Base-by-base conservation (phyloP, 176 grass and related monocot species). In the Paspalum vaginatum region DNA sequence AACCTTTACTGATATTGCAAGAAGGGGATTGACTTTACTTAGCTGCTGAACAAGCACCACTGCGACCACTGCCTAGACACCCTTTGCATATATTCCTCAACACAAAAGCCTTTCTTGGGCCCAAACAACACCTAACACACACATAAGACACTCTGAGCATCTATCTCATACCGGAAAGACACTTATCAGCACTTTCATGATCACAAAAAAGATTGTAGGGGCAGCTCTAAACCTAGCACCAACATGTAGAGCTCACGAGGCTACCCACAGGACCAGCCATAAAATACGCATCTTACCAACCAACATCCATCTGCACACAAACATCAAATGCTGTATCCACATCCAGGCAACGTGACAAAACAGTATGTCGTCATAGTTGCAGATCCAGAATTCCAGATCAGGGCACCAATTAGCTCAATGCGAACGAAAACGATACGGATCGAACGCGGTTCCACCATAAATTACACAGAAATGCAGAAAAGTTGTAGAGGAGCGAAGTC, bases 331-430 rank as follows among this genome's bases (percentile, higher is more conserved):
- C 13, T 64, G 11, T 16, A 69, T 24, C 61, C 45, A 50, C 21
- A 42, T 16, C 75, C 39, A 79, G 18, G 72, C 48, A 83, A 60
- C 38, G 70, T 44, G 7, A 17, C 0, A 42, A 15, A 41, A 57
- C 63, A 16, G 13, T 65, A 49, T 39, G 25, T 62, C 80, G 15
- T 65, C 50, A 56, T 15, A 57, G 40, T 16, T 20, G 21, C 49
- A 83, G 74, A 88, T 83, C 80, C 72, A 87, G 18, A 83, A 66
- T 83, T 83, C 80, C 72, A 87, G 18, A 70, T 82, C 66, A 77
- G 79, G 57, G 61, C 14, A 65, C 61, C 43, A 50, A 69, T 7
- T 53, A 14, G 41, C 2, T 41, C 15, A 26, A 79, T 32, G 39
- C 20, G 32, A 80, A 65, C 47, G 11, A 57, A 82, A 65, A 57